Conservation (phyloP, 2,329 filamentous ascomycete genomes). For the Sporothrix curviconia region DNA sequence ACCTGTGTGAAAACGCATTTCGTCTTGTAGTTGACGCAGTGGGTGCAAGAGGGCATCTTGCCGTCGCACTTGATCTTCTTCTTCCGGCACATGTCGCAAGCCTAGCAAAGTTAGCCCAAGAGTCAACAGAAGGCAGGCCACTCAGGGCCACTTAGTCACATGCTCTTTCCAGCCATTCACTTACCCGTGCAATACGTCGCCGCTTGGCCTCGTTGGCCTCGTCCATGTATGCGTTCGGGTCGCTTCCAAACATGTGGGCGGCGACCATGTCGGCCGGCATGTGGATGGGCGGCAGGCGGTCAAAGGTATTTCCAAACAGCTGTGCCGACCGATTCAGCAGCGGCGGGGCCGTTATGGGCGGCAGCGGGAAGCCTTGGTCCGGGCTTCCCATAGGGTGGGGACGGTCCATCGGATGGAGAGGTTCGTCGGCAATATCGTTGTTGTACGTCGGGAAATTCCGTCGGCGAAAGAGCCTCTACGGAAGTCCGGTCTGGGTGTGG, state of each 20-base stretch:
- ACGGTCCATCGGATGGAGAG: conserved; percentile 38
- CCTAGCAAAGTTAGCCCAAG: conserved; percentile 43
- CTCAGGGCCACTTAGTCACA: no score
- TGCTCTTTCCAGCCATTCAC: conserved; percentile 25
- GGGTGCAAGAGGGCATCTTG: conserved; percentile 87
- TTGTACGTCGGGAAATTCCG: not conserved
- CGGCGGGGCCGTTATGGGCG: conserved; percentile 46
- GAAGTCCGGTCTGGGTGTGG: no score
- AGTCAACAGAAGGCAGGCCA: no score
- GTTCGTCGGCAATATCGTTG: not conserved
- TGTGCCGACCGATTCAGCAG: conserved; percentile 61
- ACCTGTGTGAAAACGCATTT: conserved; percentile 96
- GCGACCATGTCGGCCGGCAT: conserved; percentile 50
- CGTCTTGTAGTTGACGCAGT: conserved; percentile 97
- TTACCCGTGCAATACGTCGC: conserved; percentile 78
- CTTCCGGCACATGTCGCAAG: conserved; percentile 94
- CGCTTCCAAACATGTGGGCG: conserved; percentile 48
- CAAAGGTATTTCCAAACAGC: conserved; percentile 62
- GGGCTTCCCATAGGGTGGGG: conserved; percentile 35
- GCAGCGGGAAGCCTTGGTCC: conserved; percentile 43
- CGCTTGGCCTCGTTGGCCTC: conserved; percentile 78
- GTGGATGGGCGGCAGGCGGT: conserved; percentile 51
- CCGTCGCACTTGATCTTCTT: conserved; percentile 98
- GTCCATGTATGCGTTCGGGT: conserved; percentile 50
- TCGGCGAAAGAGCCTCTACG: not conserved